Base-by-base conservation (phyloP, 2,329 filamentous ascomycete species). In the Ceratocystis colombiana region DNA sequence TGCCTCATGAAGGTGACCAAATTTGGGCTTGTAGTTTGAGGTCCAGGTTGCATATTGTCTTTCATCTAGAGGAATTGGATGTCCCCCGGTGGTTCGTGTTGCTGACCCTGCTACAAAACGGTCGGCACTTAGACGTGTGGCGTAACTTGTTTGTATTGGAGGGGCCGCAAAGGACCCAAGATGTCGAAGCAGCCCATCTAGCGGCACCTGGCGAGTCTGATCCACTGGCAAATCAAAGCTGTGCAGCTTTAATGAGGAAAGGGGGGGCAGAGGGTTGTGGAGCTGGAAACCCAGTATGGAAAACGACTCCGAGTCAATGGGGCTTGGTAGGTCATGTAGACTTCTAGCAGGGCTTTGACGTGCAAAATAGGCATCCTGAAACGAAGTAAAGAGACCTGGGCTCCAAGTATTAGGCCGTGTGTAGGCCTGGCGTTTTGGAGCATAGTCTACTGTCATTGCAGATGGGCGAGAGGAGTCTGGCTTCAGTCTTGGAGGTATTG, bases 71-170 rank as follows among this genome's bases (percentile, higher is more conserved):
- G 48, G 5, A 10, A 25, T 1, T 15, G 20, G 20, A 25, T 53
- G 20, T 53, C 48, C 48, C 8, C 8, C 5, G 20, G 3, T 5
- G 20, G 48, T 53, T 12, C 63, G 48, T 20, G 63, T 64, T 7
- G 46, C 63, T 8, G 53, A 28, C 6, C 48, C 63, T 28, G 63
- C 63, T n/a, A 57, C 48, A 28, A 57, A 64, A 4, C 64, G 64
- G n/a, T 53, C 55, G 37, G 64, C 64, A 17, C 64, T 66, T 6
- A 57, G 37, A 30, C 64, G 64, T 12, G 64, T 66, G 5, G 61
- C 30, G 22, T 57, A 64, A 8, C 46, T 53, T 25, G 44, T 37
- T 8, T 41, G 63, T 25, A 25, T 41, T 3, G 48, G 48, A n/a
- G 33, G 33, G 33, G 33, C 33, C 7, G 45, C 30, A 22, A 30